Conservation (phyloP, 176 grass and related monocot species). For the Bonia amplexicaulis region DNA sequence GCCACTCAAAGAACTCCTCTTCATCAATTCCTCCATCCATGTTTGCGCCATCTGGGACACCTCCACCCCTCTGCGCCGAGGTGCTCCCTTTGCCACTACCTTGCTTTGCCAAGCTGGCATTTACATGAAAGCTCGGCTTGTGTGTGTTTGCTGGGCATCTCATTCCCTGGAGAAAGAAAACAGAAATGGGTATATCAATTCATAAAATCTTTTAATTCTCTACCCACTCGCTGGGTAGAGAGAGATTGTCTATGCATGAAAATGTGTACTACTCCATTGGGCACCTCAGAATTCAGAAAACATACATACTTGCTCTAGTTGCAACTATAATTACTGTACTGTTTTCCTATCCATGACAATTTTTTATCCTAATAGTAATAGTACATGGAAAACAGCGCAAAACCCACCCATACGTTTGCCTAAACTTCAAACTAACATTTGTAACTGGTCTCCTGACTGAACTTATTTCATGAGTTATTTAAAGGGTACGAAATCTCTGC, state of each 20-base stretch:
- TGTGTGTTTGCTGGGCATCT: slow-evolving; percentile 81
- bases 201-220: background rate
- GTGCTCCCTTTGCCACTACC: slow-evolving; percentile 54
- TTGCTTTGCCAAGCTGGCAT: slow-evolving; percentile 68
- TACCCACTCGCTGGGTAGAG: background rate
- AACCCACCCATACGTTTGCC: background rate
- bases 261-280: background rate
- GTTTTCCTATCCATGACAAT: background rate
- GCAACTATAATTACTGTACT: background rate
- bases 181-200: slow-evolving; percentile 2
- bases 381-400: background rate
- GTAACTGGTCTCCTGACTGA: background rate
- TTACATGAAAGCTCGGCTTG: slow-evolving; percentile 93
- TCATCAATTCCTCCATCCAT: slow-evolving; percentile 63
- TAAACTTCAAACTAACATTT: background rate
- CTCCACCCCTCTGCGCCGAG: slow-evolving; percentile 41
- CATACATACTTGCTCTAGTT: background rate
- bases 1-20: slow-evolving; percentile 92
- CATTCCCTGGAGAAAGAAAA: slow-evolving; percentile 67
- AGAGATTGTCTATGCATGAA: background rate
- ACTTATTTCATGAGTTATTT: background rate
- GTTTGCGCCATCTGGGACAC: slow-evolving; percentile 26
- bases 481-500: background rate
- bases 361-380: background rate
- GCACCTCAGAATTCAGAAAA: background rate